Conservation (phyloP, 164 flowering plant species). For the Cinnamomum micranthum region DNA sequence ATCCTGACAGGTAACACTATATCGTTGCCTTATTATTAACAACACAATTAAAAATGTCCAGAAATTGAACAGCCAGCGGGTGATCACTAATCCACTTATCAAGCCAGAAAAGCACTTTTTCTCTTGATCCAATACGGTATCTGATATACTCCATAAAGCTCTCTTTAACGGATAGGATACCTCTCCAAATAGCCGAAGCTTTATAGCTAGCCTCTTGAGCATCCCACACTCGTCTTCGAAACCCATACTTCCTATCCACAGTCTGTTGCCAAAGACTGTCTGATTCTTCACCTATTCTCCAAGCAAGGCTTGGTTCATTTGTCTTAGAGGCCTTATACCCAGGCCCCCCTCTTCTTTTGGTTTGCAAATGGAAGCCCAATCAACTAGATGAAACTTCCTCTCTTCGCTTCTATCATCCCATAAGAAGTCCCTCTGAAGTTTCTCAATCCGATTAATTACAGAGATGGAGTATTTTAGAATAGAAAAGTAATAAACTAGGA, state of each 20-base stretch:
- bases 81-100: too few relatives aligned
- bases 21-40: too few relatives aligned
- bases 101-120: too few relatives aligned
- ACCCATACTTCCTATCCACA: not conserved
- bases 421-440: not conserved
- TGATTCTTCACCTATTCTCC: not conserved
- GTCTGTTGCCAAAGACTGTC: not conserved
- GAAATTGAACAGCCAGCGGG: too few relatives aligned
- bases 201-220: too few relatives aligned
- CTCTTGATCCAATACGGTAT: too few relatives aligned
- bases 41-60: too few relatives aligned
- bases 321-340: not conserved
- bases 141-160: not conserved
- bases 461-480: not conserved
- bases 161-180: too few relatives aligned
- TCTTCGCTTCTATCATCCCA: not conserved
- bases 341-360: not conserved
- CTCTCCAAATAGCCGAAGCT: too few relatives aligned
- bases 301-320: not conserved
- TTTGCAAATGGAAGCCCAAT: not conserved
- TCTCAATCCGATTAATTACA: not conserved
- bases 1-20: too few relatives aligned
- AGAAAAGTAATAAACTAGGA: not conserved
- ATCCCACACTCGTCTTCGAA: not conserved
- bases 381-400: not conserved